Base-by-base conservation (phyloP, 129 eudicot species). In the Arctium lappa region DNA sequence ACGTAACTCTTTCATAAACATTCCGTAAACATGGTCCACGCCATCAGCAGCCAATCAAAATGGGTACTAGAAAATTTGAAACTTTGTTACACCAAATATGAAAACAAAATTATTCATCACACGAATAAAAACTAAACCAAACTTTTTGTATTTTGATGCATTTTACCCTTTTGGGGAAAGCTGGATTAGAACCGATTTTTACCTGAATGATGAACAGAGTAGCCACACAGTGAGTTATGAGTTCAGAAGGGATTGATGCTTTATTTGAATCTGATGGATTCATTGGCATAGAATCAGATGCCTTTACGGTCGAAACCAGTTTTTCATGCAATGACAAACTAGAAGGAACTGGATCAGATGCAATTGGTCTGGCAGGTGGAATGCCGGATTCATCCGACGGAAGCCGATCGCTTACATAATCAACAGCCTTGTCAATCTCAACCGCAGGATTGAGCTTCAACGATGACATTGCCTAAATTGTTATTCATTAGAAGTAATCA, bases 181-280 rank as follows among this genome's bases (percentile, higher is more conserved):
- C 27, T 3, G 65, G 8, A 56, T 56, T 56, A 13, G 8, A 83
- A 10, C 13, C n/a, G 69, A n/a, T 30, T 30, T 12, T 77, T 83
- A 92, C 97, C 92, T 92, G 97, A 83, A 92, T 91, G 91, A 91
- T 86, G 81, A 89, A 94, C 68, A 95, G 83, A 36, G 97, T 91
- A 70, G 98, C 94, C 36, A 95, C 97, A 72, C 98, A 92, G 66
- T 89, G 88, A 42, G 93, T 78, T 63, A 95, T 95, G 15, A 92
- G 90, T 82, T 95, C 94, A 53, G 91, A 91, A 36, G 97, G 97
- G 16, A 89, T 75, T 48, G 84, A 82, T 75, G 89, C 22, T 73
- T 88, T 91, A 13, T 76, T 78, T 78, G 5, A 38, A 65, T 84
- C 89, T 3, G 87, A 83, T 38, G 85, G 83, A 84, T 78, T 80